Evolutionary conservation across 768 basidiomycete genomes (phyloP), one percentile per base, ranked within the genome.

Genomic region (Coprinopsis marcescibilis): DNA sequence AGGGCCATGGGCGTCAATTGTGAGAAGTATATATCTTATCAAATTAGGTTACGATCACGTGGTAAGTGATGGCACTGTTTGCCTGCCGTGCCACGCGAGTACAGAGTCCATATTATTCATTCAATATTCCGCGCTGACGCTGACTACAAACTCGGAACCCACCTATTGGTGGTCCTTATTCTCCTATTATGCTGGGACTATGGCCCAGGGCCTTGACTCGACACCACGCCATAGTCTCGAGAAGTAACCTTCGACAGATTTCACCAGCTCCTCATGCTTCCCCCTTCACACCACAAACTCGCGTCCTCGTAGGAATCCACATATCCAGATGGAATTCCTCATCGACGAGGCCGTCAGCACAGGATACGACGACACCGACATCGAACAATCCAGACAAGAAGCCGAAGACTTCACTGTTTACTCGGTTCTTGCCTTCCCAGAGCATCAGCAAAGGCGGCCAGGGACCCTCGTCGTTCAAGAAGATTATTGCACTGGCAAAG

Each of bases 401-500:
- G 13, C 17, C 13, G 4, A 15, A 42, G 23, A 38, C 11, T 20
- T 24, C 45, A 32, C 23, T 29, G 8, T 26, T 21, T 13, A n/a
- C 33, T 8, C 42, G 46, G 32, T 53, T 49, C 15, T 19, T 68
- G 29, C 50, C 70, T 3, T 52, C 63, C 1, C 45, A 63, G n/a
- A 21, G 48, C 3, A 50, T 76, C 45, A 58, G 52, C 24, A 67
- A 62, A 10, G 61, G 67, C 4, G 65, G 10, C 2, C 52, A 71
- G 36, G 70, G 70, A 34, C 63, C 72, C 7, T 81, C 87, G 1
- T 89, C 85, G 1, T 75, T 91, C 50, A 70, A 74, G 52, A 88
- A 89, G 61, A 81, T 97, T 26, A 54, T 85, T 10, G 67, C 81
- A 1, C 78, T 98, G 32, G 91, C 92, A 0, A 81, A 70, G 57